A percentile compares a stretch with the other conserved stretches of the same genome.
Evolutionary conservation across 148 eudicot genomes (phyloP).

Genomic region (Simmondsia chinensis): DNA sequence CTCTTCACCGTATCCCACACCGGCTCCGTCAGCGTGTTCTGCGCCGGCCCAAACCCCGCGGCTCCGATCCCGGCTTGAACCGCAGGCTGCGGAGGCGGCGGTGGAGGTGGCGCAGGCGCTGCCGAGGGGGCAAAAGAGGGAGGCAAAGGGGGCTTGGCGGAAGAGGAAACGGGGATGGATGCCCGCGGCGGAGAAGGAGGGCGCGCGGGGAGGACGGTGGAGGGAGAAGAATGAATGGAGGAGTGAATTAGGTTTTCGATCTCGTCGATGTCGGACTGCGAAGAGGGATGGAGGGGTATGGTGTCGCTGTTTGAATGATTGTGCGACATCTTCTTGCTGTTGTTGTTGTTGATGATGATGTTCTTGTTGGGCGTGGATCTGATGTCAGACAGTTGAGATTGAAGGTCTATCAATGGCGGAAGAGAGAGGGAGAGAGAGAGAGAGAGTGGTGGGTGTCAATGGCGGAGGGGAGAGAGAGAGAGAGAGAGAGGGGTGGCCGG

Average conservation of each 20-base stretch:
- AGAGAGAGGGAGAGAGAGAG: too few species aligned
- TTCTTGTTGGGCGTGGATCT: too few species aligned
- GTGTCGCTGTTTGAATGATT: conserved; percentile 16
- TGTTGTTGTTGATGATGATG: too few species aligned
- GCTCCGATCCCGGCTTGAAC: conserved; percentile 7
- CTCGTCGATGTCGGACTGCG: conserved; percentile 97
- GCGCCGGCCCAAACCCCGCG: conserved; percentile 51
- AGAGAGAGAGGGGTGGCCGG: too few species aligned
- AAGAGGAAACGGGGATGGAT: conserved; percentile 45
- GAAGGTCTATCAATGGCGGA: too few species aligned
- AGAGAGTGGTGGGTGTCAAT: too few species aligned
- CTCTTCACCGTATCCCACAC: conserved; percentile 93
- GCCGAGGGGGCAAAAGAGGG: conserved; percentile 19
- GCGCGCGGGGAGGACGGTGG: conserved; percentile 57
- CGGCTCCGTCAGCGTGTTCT: conserved; percentile 85
- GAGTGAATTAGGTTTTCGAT: conserved; percentile 80
- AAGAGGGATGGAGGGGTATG: conserved; percentile 55
- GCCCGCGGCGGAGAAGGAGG: conserved; percentile 54
- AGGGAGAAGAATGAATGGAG: conserved; percentile 18
- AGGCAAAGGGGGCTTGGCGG: conserved; percentile 4
- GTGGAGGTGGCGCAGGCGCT: conserved; percentile 16
- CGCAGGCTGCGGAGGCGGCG: conserved; percentile 2
- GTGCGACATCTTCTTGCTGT: conserved; percentile 18
- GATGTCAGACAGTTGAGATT: too few species aligned
- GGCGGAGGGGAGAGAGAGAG: too few species aligned